These are phyloP conservation scores for Boeremia exigua DNA, from an alignment of 2,329 filamentous ascomycete genomes.

Conservation along the genomic window DNA sequence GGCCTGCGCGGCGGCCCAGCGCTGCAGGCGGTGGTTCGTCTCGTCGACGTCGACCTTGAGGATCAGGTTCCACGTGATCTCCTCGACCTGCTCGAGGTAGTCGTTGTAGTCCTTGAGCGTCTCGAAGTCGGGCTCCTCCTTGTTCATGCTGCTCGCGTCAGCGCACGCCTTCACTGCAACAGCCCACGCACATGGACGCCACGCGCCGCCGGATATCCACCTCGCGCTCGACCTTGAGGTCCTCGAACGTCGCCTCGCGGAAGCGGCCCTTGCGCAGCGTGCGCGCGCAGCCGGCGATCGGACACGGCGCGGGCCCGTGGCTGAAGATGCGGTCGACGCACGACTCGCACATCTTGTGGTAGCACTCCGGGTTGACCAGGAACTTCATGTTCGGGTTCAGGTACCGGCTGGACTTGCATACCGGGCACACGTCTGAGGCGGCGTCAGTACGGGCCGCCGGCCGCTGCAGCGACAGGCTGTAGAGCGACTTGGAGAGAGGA, in stretches of 20 bases:
- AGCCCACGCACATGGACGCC: constrained; percentile 46
- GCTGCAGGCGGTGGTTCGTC: constrained; percentile 64
- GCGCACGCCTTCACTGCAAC: background rate
- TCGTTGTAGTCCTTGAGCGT: constrained; percentile 84
- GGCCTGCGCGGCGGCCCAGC: constrained; percentile 77
- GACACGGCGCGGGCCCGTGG: constrained; percentile 88
- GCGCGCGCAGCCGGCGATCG: constrained; percentile 84
- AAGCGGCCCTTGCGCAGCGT: constrained; percentile 87
- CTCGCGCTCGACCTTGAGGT: constrained; percentile 87
- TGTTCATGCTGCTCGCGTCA: constrained; percentile 72
- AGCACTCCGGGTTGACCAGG: constrained; percentile 97
- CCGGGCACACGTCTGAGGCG: constrained; percentile 79
- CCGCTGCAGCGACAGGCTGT: constrained; percentile 36
- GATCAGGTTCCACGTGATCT: constrained; percentile 87
- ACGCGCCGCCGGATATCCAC: constrained; percentile 88
- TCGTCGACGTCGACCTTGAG: constrained; percentile 71
- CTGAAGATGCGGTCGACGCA: constrained; percentile 96
- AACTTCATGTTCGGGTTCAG: constrained; percentile 94
- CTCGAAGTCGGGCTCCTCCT: constrained; percentile 89
- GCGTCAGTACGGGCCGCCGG: constrained; percentile 30
- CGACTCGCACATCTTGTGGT: constrained; percentile 97
- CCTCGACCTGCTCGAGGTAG: constrained; percentile 92
- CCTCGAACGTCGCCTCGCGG: constrained; percentile 85
- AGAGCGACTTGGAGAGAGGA: constrained; percentile 39
- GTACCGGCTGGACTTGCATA: constrained; percentile 96